Base-by-base conservation (phyloP, 139 green algal species). In the Desmodesmus armatus region DNA sequence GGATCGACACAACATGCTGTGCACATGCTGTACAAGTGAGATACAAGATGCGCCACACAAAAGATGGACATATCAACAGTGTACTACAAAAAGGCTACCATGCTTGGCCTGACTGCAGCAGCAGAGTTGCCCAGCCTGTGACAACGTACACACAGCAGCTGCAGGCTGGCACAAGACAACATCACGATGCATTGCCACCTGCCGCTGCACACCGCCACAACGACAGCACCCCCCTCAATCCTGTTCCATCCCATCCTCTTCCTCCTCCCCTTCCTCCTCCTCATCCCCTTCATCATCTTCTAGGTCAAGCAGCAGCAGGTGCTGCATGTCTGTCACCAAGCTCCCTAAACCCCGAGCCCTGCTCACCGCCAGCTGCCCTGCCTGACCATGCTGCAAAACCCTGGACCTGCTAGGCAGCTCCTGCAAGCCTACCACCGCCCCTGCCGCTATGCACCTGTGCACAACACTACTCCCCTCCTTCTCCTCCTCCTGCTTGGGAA, bases 301-400 rank as follows among this genome's bases (percentile, higher is more conserved):
- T 25, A 82, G 53, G 29, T 82, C 76, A 35, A 82, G 9, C 76
- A 82, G 37, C 53, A 82, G 15, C 21, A 82, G 25, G 35, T 72
- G 76, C 76, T 82, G 76, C 76, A 82, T 82, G 37, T 82, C 76
- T 53, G 55, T 82, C 1, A 82, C 53, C 39, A 82, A 39, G 13
- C 55, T 73, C 0, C 55, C 76, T 13, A 82, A 66, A 27, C 76
- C 76, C 0, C 76, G 23, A 4, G 55, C 62, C 55, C 76, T 71
- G 76, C 76, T 82, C 4, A 82, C 76, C 23, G 76, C 53, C 55
- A 82, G 31, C 23, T 82, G 76, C 40, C 13, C 55, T 9, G 23
- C 29, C 7, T 47, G 31, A 0, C 41, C 55, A n/a, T 40, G 25
- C 55, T 71, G 55, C 55, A 82, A 25, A 23, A 41, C 25, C 76